Conservation (phyloP, 305 asterid species). For the Caryopteris hybrid region DNA sequence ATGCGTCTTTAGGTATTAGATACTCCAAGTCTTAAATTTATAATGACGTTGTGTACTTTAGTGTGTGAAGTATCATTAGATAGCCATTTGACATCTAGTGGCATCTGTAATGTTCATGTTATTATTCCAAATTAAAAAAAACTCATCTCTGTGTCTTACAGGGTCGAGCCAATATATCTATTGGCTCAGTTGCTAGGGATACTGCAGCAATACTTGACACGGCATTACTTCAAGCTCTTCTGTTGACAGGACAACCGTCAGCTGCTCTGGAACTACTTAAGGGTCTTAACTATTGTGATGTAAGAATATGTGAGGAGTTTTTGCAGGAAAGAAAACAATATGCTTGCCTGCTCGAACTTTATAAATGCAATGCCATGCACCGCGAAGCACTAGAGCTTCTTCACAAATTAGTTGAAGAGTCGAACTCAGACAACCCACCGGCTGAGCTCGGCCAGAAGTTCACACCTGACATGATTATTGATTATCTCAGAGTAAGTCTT, state of each 20-base stretch:
- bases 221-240: conserved; percentile 82
- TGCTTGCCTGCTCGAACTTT: conserved; percentile 78
- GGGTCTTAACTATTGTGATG: conserved; percentile 82
- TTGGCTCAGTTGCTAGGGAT: conserved; percentile 93
- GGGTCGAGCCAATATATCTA: conserved; percentile 60
- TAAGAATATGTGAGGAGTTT: conserved; percentile 83
- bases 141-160: conserved; percentile 25
- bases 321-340: conserved; percentile 69
- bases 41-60: neutral
- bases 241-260: conserved; percentile 86
- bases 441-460: conserved; percentile 76
- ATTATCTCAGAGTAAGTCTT: conserved; percentile 81
- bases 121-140: conserved; percentile 16
- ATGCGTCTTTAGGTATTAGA: neutral
- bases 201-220: conserved; percentile 94
- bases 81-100: conserved; percentile 7
- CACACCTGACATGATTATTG: conserved; percentile 94
- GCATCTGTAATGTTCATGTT: conserved; percentile 5
- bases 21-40: neutral
- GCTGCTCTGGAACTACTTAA: conserved; percentile 81
- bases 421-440: conserved; percentile 74
- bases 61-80: neutral
- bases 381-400: conserved; percentile 88
- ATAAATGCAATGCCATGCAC: conserved; percentile 80
- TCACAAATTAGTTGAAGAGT: conserved; percentile 82